These are phyloP conservation scores for Vanderwaltozyma tropicalis DNA, from an alignment of 805 yeast species.

Conservation along the genomic window DNA sequence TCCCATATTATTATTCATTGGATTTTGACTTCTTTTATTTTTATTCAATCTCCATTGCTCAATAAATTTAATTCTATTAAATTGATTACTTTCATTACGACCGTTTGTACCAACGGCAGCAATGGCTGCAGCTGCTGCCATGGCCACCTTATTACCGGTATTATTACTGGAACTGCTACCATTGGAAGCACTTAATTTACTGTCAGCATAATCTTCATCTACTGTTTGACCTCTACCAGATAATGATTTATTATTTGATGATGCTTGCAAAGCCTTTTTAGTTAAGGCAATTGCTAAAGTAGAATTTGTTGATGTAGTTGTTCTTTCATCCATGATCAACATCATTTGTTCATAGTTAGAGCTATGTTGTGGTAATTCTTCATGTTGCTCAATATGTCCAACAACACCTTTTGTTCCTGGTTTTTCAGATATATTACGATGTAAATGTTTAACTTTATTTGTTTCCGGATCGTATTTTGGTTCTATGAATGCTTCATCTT, in stretches of 20 bases:
- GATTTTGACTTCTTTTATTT: conserved; percentile 40
- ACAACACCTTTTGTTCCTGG: conserved; percentile 33
- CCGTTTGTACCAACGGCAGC: conserved; percentile 31
- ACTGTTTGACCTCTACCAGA: background rate
- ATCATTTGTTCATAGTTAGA: conserved; percentile 86
- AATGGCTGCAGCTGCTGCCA: conserved; percentile 30
- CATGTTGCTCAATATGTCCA: conserved; percentile 46
- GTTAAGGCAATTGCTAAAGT: conserved; percentile 30
- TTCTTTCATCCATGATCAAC: conserved; percentile 51
- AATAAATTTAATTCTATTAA: conserved; percentile 76
- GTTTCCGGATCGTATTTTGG: conserved; percentile 36
- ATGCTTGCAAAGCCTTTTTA: conserved; percentile 16
- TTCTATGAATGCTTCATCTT: conserved; percentile 24
- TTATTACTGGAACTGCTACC: conserved; percentile 2
- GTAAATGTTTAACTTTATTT: conserved; percentile 28
- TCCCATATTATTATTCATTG: conserved; percentile 17
- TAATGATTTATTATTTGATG: background rate
- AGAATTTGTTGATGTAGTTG: conserved; percentile 31
- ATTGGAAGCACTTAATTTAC: background rate
- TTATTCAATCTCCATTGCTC: conserved; percentile 74
- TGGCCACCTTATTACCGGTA: conserved; percentile 25
- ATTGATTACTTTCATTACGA: conserved; percentile 42
- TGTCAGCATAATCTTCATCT: conserved; percentile 2
- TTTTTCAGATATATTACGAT: conserved; percentile 32
- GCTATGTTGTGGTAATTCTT: conserved; percentile 62